Conservation (phyloP, 2,329 filamentous ascomycete genomes). For the Clonostachys byssicola region DNA sequence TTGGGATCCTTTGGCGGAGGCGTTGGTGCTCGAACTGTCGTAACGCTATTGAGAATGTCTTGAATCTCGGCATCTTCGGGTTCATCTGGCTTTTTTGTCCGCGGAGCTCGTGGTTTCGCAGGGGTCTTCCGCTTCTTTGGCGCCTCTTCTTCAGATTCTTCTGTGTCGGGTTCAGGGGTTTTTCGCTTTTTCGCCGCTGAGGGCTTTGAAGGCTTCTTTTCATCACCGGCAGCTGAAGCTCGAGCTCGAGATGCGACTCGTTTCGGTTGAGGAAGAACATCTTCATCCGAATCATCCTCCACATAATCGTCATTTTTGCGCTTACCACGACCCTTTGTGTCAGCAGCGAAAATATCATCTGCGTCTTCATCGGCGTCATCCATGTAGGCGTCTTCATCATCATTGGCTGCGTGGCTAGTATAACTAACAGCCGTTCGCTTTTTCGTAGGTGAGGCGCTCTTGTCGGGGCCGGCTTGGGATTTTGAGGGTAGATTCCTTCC, state of each 20-base stretch:
- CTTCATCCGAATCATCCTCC: slow-evolving; percentile 70
- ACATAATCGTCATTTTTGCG: slow-evolving; percentile 71
- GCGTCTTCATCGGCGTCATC: slow-evolving; percentile 67
- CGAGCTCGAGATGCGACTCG: slow-evolving; percentile 41
- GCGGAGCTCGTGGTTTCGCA: slow-evolving; percentile 54
- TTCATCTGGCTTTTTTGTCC: slow-evolving; percentile 60
- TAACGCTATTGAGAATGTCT: slow-evolving; percentile 83
- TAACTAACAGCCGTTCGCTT: slow-evolving; percentile 35
- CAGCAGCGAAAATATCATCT: slow-evolving; percentile 79
- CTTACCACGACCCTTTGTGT: slow-evolving; percentile 61
- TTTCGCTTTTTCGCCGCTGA: slow-evolving; percentile 51
- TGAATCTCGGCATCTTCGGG: slow-evolving; percentile 69
- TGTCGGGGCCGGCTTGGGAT: slow-evolving; percentile 26
- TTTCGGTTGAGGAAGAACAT: slow-evolving; percentile 57
- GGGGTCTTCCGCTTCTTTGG: slow-evolving; percentile 55
- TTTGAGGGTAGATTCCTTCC: slow-evolving; percentile 15
- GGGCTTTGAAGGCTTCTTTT: slow-evolving; percentile 10
- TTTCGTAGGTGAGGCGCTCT: slow-evolving; percentile 24
- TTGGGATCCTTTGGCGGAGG: slow-evolving; percentile 70
- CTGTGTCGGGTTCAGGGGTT: slow-evolving; percentile 43
- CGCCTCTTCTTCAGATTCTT: slow-evolving; percentile 54
- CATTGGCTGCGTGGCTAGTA: slow-evolving; percentile 33
- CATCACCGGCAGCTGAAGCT: slow-evolving; percentile 16
- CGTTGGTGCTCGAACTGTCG: slow-evolving; percentile 75
- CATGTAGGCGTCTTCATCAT: slow-evolving; percentile 54